Evolutionary conservation across 257 asterid genomes (phyloP).

Genomic region (Haberlea rhodopensis): DNA sequence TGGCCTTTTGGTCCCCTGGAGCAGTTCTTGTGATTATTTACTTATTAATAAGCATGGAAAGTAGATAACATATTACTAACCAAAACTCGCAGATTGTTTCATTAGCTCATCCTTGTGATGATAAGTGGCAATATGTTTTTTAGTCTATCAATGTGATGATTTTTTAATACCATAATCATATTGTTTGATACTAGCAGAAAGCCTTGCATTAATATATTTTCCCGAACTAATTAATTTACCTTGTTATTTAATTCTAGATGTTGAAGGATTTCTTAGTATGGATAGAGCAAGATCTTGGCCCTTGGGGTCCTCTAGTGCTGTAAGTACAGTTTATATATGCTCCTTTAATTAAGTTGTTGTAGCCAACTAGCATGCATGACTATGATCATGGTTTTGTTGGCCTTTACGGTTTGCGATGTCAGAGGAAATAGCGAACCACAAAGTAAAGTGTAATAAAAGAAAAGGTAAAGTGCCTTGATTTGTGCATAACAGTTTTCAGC

Average conservation of each 20-base stretch:
- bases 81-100: neutral
- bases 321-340: slow-evolving; percentile 45
- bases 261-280: slow-evolving; percentile 83
- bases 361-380: neutral
- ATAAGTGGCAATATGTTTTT: neutral
- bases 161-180: neutral
- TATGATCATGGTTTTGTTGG: neutral
- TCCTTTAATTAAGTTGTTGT: neutral
- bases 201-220: neutral
- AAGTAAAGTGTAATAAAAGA: too few relatives aligned
- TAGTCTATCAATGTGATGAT: neutral
- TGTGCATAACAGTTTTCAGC: neutral
- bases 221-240: slow-evolving; percentile 20
- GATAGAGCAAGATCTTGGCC: slow-evolving; percentile 94
- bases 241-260: slow-evolving; percentile 40
- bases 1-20: too few relatives aligned
- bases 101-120: neutral
- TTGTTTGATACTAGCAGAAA: neutral
- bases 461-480: too few relatives aligned
- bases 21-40: too few relatives aligned
- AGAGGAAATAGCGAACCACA: neutral
- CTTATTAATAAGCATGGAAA: too few relatives aligned
- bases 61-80: neutral
- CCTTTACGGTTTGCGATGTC: slow-evolving; percentile 11
- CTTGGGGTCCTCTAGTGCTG: slow-evolving; percentile 99